Evolutionary conservation across 768 basidiomycete genomes (phyloP).

Genomic region (Boletus subparvulus): DNA sequence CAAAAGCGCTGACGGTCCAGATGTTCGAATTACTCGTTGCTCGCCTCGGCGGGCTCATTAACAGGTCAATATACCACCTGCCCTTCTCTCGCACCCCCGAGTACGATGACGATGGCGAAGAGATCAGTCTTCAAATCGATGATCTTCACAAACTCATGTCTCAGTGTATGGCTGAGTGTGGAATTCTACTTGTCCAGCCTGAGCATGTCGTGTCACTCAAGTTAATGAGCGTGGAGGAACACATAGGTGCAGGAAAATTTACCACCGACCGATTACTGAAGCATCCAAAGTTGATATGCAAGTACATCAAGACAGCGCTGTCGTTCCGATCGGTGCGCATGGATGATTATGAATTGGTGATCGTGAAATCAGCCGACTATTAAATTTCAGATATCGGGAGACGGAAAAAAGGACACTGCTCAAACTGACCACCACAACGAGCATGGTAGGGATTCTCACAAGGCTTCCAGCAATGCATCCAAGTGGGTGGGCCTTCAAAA

Average conservation of each 20-base stretch:
- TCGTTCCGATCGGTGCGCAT: background rate
- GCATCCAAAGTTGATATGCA: background rate
- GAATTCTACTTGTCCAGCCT: conserved; percentile 46
- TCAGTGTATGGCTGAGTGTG: conserved; percentile 36
- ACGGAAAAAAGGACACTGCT: background rate
- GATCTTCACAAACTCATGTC: conserved; percentile 32
- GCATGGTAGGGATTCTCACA: too few relatives aligned
- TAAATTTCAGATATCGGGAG: background rate
- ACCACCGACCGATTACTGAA: conserved; percentile 16
- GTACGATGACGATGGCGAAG: too few relatives aligned
- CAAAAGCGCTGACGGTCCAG: conserved; percentile 40
- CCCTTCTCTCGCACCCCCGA: conserved; percentile 44
- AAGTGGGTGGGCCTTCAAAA: conserved; percentile 14
- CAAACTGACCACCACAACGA: too few relatives aligned
- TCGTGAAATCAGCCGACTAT: too few relatives aligned
- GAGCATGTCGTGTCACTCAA: conserved; percentile 51
- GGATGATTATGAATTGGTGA: background rate
- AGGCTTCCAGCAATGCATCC: background rate
- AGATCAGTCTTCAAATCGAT: conserved; percentile 8
- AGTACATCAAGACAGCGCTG: background rate
- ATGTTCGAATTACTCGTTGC: conserved; percentile 45
- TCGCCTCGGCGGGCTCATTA: conserved; percentile 41
- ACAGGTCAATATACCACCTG: conserved; percentile 44
- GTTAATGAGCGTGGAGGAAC: conserved; percentile 40
- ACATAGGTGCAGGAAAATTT: conserved; percentile 2